Evolutionary conservation across 2,329 filamentous ascomycete genomes (phyloP).

Genomic region (Septoria linicola): DNA sequence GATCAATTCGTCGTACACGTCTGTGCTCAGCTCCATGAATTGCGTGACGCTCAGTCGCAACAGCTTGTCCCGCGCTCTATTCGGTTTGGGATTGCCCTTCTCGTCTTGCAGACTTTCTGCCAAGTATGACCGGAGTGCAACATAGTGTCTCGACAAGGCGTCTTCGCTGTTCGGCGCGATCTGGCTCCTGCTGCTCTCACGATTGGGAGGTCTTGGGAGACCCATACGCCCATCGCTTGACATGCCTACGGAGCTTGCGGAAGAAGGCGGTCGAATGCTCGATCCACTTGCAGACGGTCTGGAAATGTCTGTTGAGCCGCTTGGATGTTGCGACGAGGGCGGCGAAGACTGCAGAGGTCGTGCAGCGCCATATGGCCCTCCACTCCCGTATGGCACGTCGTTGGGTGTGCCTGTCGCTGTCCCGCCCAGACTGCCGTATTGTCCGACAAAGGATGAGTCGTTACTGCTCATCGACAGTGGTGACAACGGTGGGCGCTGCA

Average conservation of each 20-base stretch:
- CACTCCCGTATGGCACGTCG: slow-evolving; percentile 29
- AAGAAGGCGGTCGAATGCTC: slow-evolving; percentile 64
- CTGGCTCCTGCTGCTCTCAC: slow-evolving; percentile 56
- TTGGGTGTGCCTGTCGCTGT: slow-evolving; percentile 24
- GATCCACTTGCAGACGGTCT: slow-evolving; percentile 55
- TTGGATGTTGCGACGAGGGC: slow-evolving; percentile 42
- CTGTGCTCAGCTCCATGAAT: slow-evolving; percentile 95
- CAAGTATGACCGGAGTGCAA: slow-evolving; percentile 73
- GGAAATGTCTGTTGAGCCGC: slow-evolving; percentile 40
- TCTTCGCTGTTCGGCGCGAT: slow-evolving; percentile 57
- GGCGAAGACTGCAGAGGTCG: slow-evolving; percentile 33
- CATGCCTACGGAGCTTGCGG: slow-evolving; percentile 81
- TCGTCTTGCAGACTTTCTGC: slow-evolving; percentile 70
- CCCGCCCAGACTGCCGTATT: slow-evolving; percentile 27
- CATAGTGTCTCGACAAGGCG: slow-evolving; percentile 76
- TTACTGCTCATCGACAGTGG: slow-evolving; percentile 78
- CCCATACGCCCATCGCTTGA: slow-evolving; percentile 71
- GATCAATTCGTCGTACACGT: slow-evolving; percentile 93
- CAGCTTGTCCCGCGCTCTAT: slow-evolving; percentile 91
- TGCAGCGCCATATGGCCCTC: slow-evolving; percentile 35
- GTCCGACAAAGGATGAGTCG: slow-evolving; percentile 54
- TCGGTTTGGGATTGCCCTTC: slow-evolving; percentile 70
- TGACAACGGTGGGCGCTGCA: slow-evolving; percentile 52
- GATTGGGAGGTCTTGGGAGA: slow-evolving; percentile 26
- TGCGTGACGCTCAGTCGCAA: slow-evolving; percentile 85